These are phyloP conservation scores for Eucalyptus paniculata DNA, from an alignment of 345 rosid species.

Conservation along the genomic window DNA sequence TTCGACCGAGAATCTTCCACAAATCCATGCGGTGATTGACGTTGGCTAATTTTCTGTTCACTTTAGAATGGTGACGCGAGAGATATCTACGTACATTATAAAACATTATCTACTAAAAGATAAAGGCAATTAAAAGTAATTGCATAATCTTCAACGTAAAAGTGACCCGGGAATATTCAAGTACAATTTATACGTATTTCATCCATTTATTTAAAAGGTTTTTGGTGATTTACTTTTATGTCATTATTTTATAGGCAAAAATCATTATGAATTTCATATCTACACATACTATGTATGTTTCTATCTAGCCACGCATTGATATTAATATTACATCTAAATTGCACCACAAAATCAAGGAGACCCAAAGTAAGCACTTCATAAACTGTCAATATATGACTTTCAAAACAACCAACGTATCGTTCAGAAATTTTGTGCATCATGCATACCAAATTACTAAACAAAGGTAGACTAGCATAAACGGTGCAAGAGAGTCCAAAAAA, in stretches of 20 bases:
- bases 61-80: background rate
- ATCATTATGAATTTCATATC: background rate
- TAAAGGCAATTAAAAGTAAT: background rate
- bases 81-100: too few relatives aligned
- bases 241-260: background rate
- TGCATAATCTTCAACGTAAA: accelerated
- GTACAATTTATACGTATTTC: background rate
- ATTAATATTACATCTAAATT: too few relatives aligned
- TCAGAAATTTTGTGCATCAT: background rate
- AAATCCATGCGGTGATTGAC: accelerated
- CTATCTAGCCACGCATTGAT: background rate
- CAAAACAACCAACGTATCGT: background rate
- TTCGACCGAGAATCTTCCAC: background rate
- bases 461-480: background rate
- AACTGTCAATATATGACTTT: background rate
- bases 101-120: background rate
- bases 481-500: background rate
- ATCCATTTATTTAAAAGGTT: background rate
- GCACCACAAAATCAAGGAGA: background rate
- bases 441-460: background rate
- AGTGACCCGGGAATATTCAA: background rate
- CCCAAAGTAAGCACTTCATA: too few relatives aligned
- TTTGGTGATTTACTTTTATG: background rate
- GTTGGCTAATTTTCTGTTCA: background rate
- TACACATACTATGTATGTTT: accelerated